phyloP scores from a whole-genome alignment of 306 rosid species.

The Psophocarpus tetragonolobus region DNA sequence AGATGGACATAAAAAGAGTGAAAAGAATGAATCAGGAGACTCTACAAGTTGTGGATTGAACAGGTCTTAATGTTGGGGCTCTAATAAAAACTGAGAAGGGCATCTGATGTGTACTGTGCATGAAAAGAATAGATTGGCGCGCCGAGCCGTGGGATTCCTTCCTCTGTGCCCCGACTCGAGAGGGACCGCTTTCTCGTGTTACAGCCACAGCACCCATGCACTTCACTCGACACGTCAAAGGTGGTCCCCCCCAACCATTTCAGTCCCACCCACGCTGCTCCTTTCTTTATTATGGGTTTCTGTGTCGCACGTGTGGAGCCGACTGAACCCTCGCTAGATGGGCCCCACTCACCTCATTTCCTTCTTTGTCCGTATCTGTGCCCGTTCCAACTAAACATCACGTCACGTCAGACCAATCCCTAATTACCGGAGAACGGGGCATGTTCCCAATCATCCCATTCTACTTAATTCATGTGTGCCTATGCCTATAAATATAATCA shows the following conservation, averaged over 20 bases:
- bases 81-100: no score
- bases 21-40: no score
- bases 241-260: conserved; percentile 44
- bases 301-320: conserved; percentile 68
- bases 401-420: conserved; percentile 40
- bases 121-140: conserved; percentile 22
- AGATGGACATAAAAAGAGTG: no score
- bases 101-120: not conserved
- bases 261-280: conserved; percentile 24
- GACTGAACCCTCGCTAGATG: conserved; percentile 22
- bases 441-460: conserved; percentile 33
- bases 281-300: conserved; percentile 37
- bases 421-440: conserved; percentile 39
- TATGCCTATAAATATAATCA: not conserved
- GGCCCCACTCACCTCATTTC: conserved; percentile 33
- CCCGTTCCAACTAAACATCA: conserved; percentile 34
- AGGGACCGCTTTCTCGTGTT: conserved; percentile 46
- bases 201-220: not conserved
- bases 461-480: not conserved
- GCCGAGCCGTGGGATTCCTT: conserved; percentile 42
- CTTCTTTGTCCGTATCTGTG: conserved; percentile 36
- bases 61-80: no score
- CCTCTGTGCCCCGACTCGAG: not conserved
- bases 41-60: no score
- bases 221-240: conserved; percentile 32